Evolutionary conservation across 768 basidiomycete genomes (phyloP).

Genomic region (Heimioporus sp.): DNA sequence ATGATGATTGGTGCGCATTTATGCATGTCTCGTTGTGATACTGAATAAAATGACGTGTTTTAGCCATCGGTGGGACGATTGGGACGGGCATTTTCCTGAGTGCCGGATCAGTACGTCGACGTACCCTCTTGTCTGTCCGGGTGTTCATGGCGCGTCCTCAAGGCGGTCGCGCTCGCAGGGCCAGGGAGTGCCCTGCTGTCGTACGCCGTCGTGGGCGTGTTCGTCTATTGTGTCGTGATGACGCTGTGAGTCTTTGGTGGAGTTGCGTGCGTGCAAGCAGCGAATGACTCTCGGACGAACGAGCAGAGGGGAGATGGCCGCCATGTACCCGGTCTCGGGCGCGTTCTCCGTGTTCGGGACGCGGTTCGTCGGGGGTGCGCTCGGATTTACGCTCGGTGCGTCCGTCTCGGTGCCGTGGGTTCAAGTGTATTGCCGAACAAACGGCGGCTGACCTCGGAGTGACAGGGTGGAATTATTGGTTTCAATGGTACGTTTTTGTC

Average conservation of each 20-base stretch:
- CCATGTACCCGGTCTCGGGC: slow-evolving; percentile 60
- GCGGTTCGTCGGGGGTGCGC: slow-evolving; percentile 57
- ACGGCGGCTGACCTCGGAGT: neutral
- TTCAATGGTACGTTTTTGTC: slow-evolving; percentile 42
- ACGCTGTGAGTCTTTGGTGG: slow-evolving; percentile 40
- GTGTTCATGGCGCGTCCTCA: neutral
- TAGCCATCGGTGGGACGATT: slow-evolving; percentile 56
- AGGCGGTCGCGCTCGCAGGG: slow-evolving; percentile 56
- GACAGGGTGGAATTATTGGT: slow-evolving; percentile 58
- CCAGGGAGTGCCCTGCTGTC: slow-evolving; percentile 62
- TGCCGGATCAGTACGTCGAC: slow-evolving; percentile 46
- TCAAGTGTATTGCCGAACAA: no score
- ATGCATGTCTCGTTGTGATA: neutral
- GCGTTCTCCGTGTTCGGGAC: slow-evolving; percentile 57
- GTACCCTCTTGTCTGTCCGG: neutral
- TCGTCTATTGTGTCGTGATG: slow-evolving; percentile 61
- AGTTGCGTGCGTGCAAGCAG: no score
- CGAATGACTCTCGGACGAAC: neutral
- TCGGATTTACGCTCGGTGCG: slow-evolving; percentile 56
- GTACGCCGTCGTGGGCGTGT: slow-evolving; percentile 56
- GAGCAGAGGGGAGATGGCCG: slow-evolving; percentile 60
- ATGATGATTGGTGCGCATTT: slow-evolving; percentile 39
- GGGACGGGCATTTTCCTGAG: slow-evolving; percentile 63
- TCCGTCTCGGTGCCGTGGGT: no score
- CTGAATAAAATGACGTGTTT: neutral